Conservation (phyloP, 1,139 yeast genomes). For the Blastobotrys capitulatus region DNA sequence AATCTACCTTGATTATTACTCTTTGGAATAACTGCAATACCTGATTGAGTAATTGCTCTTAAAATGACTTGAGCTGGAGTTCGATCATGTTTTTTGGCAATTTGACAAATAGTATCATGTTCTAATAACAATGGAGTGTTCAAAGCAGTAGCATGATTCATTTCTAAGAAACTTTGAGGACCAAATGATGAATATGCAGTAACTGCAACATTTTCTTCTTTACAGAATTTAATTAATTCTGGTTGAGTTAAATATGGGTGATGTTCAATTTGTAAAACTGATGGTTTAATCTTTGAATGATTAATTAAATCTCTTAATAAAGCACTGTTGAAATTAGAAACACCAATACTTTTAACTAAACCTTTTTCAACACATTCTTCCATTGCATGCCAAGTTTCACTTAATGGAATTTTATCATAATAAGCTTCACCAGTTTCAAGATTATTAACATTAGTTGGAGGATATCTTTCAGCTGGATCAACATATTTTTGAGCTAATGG, state of each 20-base stretch:
- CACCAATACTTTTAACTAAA: conserved; percentile 70
- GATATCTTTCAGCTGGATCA: conserved; percentile 62
- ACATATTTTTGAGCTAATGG: conserved; percentile 49
- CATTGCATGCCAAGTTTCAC: conserved; percentile 73
- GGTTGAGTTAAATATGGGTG: conserved; percentile 87
- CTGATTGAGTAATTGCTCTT: conserved; percentile 69
- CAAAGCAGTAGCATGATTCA: conserved; percentile 45
- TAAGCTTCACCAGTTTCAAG: conserved; percentile 45
- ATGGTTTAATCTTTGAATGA: conserved; percentile 68
- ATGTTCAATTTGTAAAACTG: conserved; percentile 83
- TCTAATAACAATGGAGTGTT: conserved; percentile 51
- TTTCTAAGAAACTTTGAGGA: conserved; percentile 58
- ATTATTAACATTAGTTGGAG: conserved; percentile 62
- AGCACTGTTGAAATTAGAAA: conserved; percentile 78
- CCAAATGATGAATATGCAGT: conserved; percentile 76
- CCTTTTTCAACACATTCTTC: conserved; percentile 60
- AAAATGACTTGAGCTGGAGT: conserved; percentile 59
- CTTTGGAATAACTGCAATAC: conserved; percentile 66
- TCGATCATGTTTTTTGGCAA: conserved; percentile 50
- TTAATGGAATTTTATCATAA: conserved; percentile 52
- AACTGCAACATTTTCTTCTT: conserved; percentile 57
- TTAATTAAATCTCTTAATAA: conserved; percentile 69
- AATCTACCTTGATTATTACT: conserved; percentile 55
- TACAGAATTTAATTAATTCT: conserved; percentile 57
- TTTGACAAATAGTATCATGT: conserved; percentile 41